Percentiles rank a stretch among this genome's conserved stretches.
Evolutionary conservation across 371 early-diverging fungal genomes (phyloP).

Genomic region (Dichotomocladium elegans): DNA sequence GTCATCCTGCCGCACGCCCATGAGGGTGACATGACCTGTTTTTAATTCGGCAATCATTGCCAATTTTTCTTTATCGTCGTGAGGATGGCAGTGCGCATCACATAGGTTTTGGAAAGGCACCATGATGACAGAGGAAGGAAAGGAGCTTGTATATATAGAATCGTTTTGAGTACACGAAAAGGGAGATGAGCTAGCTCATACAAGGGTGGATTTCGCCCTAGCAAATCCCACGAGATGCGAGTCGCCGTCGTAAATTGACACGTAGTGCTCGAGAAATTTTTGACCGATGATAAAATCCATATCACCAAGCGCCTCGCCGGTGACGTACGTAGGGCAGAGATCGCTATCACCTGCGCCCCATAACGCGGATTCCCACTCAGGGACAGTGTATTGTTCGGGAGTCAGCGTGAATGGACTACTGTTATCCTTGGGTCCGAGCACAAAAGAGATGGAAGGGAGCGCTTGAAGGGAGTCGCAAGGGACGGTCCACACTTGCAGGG

Average conservation of each 20-base stretch:
- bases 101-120: constrained; percentile 14
- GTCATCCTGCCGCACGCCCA: constrained; percentile 48
- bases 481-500: constrained; percentile 1
- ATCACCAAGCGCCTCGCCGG: not conserved
- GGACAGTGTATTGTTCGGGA: constrained; percentile 12
- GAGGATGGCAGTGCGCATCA: constrained; percentile 50
- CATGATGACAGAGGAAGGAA: not conserved
- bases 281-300: constrained; percentile 23
- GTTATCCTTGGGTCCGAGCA: not conserved
- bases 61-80: constrained; percentile 31
- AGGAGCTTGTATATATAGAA: not conserved
- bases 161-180: too few species aligned
- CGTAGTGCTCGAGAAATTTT: constrained; percentile 29
- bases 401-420: constrained; percentile 1
- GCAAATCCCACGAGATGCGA: constrained; percentile 21
- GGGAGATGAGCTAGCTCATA: too few species aligned
- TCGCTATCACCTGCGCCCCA: constrained; percentile 1
- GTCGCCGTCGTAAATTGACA: constrained; percentile 26
- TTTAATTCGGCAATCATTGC: constrained; percentile 22
- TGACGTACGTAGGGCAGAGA: constrained; percentile 8
- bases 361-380: constrained; percentile 6
- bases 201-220: too few species aligned
- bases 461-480: constrained; percentile 2
- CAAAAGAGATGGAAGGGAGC: constrained; percentile 1
- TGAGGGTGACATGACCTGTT: constrained; percentile 42